Conservation (phyloP, 73 alveolate species). For the Blepharisma japonicum region DNA sequence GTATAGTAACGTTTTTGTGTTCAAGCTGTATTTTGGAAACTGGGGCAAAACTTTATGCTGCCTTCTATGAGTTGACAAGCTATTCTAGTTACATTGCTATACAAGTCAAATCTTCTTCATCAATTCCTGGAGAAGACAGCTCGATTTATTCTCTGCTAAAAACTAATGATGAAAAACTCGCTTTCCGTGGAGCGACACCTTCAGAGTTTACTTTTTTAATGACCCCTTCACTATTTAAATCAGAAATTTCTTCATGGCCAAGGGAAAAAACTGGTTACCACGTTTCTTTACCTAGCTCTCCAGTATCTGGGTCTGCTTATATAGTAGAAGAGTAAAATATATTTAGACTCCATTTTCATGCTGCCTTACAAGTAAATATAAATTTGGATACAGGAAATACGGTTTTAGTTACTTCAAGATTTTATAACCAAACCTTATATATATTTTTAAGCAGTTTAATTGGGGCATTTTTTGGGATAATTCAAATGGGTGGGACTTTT, state of each 20-base stretch:
- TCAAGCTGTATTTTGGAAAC: not conserved
- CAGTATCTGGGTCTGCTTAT: conserved; percentile 2
- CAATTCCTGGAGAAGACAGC: conserved; percentile 12
- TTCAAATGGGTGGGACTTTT: not conserved
- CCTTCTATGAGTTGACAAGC: not conserved
- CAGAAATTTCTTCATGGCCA: not conserved
- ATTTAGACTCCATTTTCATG: not conserved
- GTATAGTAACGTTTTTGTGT: not conserved
- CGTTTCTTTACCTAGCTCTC: not conserved
- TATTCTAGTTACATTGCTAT: not conserved
- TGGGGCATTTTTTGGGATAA: not conserved
- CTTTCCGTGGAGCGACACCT: conserved; percentile 4
- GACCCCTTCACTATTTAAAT: conserved; percentile 17
- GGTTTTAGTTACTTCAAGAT: not conserved
- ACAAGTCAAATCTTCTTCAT: conserved; percentile 10
- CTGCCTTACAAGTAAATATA: not conserved
- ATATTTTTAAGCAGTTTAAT: not conserved
- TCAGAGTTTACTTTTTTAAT: not conserved
- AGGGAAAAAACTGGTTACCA: not conserved
- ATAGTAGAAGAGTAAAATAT: not conserved
- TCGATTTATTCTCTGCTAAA: not conserved
- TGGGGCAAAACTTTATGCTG: not conserved
- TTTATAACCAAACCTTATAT: not conserved
- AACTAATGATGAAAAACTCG: not conserved
- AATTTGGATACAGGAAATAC: not conserved